A percentile compares a stretch with the other conserved stretches of the same genome.
These are phyloP conservation scores for Flaveria floridana DNA, from an alignment of 140 eudicot species.

Conservation along the genomic window DNA sequence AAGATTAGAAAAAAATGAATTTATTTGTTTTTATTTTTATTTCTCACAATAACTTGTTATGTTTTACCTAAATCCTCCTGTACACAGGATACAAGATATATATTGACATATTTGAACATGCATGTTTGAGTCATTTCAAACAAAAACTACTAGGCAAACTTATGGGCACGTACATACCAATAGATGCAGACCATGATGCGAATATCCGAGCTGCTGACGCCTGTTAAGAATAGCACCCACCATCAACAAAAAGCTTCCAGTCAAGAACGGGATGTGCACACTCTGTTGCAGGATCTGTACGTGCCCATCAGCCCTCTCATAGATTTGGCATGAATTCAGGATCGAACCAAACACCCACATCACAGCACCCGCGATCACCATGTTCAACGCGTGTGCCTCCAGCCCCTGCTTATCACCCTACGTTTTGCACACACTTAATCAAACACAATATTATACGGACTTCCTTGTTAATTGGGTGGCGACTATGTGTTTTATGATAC, in stretches of 20 bases:
- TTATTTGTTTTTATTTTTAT: no score
- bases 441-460: not conserved
- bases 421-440: slow-evolving; percentile 1
- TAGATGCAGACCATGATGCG: slow-evolving; percentile 31
- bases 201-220: slow-evolving; percentile 41
- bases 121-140: not conserved
- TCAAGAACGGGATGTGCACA: slow-evolving; percentile 77
- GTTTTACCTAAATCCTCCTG: no score
- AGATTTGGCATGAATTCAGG: slow-evolving; percentile 75
- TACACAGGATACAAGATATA: no score
- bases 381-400: slow-evolving; percentile 62
- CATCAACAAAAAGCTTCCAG: slow-evolving; percentile 69
- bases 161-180: slow-evolving; percentile 53
- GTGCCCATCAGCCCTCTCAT: slow-evolving; percentile 93
- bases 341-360: slow-evolving; percentile 85
- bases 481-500: no score
- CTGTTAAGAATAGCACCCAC: slow-evolving; percentile 59
- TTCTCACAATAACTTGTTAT: no score
- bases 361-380: slow-evolving; percentile 67
- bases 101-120: not conserved
- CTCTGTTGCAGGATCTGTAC: slow-evolving; percentile 77
- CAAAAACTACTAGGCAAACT: not conserved
- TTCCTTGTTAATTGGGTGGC: not conserved
- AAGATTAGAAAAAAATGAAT: no score
- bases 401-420: slow-evolving; percentile 60